Conservation (phyloP, 176 grass and related monocot species). For the Themeda triandra region DNA sequence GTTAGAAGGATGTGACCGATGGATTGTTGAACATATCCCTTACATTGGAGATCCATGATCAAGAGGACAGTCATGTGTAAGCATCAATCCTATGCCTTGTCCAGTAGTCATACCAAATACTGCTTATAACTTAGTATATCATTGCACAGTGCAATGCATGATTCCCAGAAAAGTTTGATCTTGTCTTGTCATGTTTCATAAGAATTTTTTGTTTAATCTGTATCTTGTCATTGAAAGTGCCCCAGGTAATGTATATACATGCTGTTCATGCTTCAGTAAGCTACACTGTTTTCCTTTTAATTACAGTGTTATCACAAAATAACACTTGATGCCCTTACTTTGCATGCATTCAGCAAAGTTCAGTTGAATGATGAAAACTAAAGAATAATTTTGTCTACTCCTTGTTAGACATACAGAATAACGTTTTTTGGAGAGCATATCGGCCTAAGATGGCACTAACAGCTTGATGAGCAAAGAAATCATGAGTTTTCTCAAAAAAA, state of each 20-base stretch:
- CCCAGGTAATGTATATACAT: not conserved
- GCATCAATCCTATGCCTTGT: not conserved
- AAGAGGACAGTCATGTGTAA: not conserved
- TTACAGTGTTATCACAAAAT: not conserved
- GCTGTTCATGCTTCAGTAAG: not conserved
- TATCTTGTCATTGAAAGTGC: not conserved
- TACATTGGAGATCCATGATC: slow-evolving; percentile 23
- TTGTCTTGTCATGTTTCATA: not conserved
- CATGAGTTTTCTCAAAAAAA: not conserved
- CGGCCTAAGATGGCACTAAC: not conserved
- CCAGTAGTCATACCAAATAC: not conserved
- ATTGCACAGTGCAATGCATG: not conserved
- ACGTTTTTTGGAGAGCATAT: not conserved
- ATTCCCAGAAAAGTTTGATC: not conserved
- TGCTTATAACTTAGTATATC: too few species aligned
- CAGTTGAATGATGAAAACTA: not conserved
- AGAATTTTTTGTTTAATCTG: not conserved
- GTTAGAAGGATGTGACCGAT: not conserved
- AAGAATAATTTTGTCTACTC: not conserved
- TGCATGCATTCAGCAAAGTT: not conserved
- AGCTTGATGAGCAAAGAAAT: not conserved
- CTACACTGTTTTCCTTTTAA: not conserved
- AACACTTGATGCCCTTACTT: not conserved
- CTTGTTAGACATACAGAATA: not conserved
- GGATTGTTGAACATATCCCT: slow-evolving; percentile 22